Evolutionary conservation across 768 basidiomycete genomes (phyloP).

Genomic region (Leccinum boreale): DNA sequence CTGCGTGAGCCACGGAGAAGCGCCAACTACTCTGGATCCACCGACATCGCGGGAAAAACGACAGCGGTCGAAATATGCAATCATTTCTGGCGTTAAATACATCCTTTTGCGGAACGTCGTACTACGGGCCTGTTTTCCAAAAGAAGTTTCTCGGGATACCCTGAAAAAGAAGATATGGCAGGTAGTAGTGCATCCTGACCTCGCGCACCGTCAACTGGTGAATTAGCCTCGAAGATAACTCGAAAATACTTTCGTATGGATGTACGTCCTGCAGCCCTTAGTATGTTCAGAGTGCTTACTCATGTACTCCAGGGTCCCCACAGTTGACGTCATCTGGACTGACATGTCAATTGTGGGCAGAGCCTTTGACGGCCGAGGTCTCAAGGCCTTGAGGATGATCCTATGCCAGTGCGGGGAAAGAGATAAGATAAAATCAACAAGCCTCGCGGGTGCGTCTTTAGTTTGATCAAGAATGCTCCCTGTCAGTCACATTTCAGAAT

Average conservation of each 20-base stretch:
- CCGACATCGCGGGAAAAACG: conserved; percentile 1
- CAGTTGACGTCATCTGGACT: neutral
- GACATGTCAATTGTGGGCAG: too few relatives aligned
- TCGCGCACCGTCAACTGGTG: neutral
- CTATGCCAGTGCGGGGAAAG: neutral
- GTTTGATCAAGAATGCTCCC: neutral
- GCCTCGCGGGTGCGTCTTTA: neutral
- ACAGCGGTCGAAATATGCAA: neutral
- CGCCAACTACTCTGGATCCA: neutral
- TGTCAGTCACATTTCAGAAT: neutral
- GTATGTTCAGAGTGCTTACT: neutral
- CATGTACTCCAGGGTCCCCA: neutral
- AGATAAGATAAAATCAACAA: neutral
- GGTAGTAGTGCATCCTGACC: neutral
- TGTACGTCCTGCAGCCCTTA: neutral
- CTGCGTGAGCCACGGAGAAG: neutral
- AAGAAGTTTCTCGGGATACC: neutral
- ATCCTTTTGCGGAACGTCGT: neutral
- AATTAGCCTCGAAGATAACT: neutral
- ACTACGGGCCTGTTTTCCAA: neutral
- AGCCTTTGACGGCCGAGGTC: neutral
- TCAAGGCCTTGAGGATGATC: neutral
- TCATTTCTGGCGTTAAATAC: neutral
- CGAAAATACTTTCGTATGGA: neutral
- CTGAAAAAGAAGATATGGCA: neutral